phyloP scores from a whole-genome alignment of 2,329 filamentous ascomycete genomes.

The Monosporascus sp. region DNA sequence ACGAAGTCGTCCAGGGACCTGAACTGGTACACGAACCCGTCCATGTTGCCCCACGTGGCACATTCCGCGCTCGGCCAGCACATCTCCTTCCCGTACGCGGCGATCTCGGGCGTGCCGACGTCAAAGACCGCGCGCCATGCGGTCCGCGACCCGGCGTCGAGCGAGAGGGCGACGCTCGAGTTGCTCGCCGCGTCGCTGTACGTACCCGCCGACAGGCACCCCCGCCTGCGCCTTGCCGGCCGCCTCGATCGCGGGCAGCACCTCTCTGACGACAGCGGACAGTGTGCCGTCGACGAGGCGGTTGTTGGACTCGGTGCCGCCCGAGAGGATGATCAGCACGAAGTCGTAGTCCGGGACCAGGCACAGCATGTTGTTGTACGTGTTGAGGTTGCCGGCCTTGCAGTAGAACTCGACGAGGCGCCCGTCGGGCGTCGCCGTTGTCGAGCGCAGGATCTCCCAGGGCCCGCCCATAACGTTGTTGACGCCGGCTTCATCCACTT shows the following conservation, averaged over 20 bases:
- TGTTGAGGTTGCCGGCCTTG: slow-evolving; percentile 27
- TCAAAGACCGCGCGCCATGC: slow-evolving; percentile 22
- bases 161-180: slow-evolving; percentile 33
- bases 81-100: slow-evolving; percentile 11
- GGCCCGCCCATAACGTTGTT: slow-evolving; percentile 27
- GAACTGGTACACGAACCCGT: slow-evolving; percentile 22
- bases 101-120: slow-evolving; percentile 11
- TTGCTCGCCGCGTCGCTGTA: slow-evolving; percentile 34
- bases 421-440: slow-evolving; percentile 23
- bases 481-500: slow-evolving; percentile 25
- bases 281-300: slow-evolving; percentile 16
- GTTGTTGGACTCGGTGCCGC: slow-evolving; percentile 16
- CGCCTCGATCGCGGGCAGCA: slow-evolving; percentile 38
- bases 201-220: slow-evolving; percentile 30
- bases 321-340: slow-evolving; percentile 22
- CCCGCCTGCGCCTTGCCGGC: slow-evolving; percentile 33
- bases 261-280: slow-evolving; percentile 24
- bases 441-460: slow-evolving; percentile 30
- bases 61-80: slow-evolving; percentile 21
- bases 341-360: slow-evolving; percentile 30
- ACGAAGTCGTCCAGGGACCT: slow-evolving; percentile 22
- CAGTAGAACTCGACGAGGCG: slow-evolving; percentile 29
- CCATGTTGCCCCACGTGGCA: slow-evolving; percentile 20
- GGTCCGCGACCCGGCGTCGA: slow-evolving; percentile 9
- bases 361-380: slow-evolving; percentile 26